Evolutionary conservation across 257 asterid genomes (phyloP).

Genomic region (Lavandula angustifolia): DNA sequence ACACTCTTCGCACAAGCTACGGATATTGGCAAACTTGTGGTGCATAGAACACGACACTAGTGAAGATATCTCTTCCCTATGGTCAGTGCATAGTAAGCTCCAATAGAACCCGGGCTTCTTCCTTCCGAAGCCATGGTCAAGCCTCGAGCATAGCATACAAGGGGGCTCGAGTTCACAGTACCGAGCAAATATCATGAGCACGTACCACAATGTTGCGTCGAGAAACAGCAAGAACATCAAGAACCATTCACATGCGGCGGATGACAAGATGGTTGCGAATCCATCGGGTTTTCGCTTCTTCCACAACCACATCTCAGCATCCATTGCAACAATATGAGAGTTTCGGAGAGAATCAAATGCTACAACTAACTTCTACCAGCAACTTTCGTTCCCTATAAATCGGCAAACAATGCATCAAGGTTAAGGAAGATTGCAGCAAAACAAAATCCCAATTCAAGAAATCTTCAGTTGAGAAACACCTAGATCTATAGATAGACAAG

Average conservation of each 20-base stretch:
- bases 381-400: constrained; percentile 30
- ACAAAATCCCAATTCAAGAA: constrained; percentile 13
- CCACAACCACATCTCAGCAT: constrained; percentile 45
- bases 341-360: constrained; percentile 36
- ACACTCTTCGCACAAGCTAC: constrained; percentile 74
- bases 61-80: constrained; percentile 72
- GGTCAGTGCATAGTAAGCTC: constrained; percentile 55
- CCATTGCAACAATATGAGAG: constrained; percentile 48
- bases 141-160: constrained; percentile 70
- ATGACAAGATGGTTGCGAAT: constrained; percentile 62
- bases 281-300: constrained; percentile 44
- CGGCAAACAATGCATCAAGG: constrained; percentile 12
- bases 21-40: constrained; percentile 55
- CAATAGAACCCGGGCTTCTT: constrained; percentile 45
- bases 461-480: constrained; percentile 1
- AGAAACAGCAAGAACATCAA: constrained; percentile 65
- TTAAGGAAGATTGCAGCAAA: not conserved
- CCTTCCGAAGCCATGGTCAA: constrained; percentile 46
- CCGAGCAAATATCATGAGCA: constrained; percentile 57
- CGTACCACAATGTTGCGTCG: constrained; percentile 57
- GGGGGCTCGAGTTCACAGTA: constrained; percentile 66
- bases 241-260: constrained; percentile 90
- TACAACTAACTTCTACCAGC: constrained; percentile 29
- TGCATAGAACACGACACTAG: constrained; percentile 61
- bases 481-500: too few species aligned